These are phyloP conservation scores for Pseudozyma flocculosa DNA, from an alignment of 1,284 basidiomycete species.

Conservation along the genomic window DNA sequence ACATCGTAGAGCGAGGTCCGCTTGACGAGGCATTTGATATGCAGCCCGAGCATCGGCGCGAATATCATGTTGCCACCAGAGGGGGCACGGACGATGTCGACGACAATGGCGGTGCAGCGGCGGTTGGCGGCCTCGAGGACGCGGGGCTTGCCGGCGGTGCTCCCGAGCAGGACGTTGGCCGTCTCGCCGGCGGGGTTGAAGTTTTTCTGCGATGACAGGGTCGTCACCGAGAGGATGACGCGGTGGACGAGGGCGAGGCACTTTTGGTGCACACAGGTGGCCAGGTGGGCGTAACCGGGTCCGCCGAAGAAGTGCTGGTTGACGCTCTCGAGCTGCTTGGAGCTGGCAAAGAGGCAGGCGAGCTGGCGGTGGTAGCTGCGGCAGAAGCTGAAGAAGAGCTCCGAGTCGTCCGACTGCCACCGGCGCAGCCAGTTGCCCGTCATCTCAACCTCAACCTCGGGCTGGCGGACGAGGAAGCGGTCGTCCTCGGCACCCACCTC, in stretches of 20 bases:
- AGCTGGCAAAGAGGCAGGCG: conserved; percentile 36
- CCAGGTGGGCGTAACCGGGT: conserved; percentile 50
- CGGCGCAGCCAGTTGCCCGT: conserved; percentile 53
- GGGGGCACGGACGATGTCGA: conserved; percentile 50
- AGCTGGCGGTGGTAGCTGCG: conserved; percentile 52
- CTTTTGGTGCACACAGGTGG: conserved; percentile 53
- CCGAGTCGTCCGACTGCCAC: conserved; percentile 56
- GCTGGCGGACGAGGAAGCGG: conserved; percentile 46
- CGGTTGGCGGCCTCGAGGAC: conserved; percentile 54
- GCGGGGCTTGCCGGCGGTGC: conserved; percentile 52
- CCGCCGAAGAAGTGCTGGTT: conserved; percentile 50
- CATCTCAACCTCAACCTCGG: conserved; percentile 54
- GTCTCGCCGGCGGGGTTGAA: conserved; percentile 53
- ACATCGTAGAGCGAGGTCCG: conserved; percentile 53
- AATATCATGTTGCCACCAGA: conserved; percentile 39
- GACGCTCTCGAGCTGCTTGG: conserved; percentile 24
- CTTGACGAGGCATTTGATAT: conserved; percentile 52
- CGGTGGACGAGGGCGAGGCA: conserved; percentile 50
- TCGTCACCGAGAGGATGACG: conserved; percentile 53
- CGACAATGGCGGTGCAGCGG: conserved; percentile 50
- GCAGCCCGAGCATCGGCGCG: conserved; percentile 44
- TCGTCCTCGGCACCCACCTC: conserved; percentile 33
- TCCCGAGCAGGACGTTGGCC: conserved; percentile 51
- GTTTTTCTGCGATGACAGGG: conserved; percentile 54
- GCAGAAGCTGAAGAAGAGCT: conserved; percentile 55